A percentile compares a stretch with the other conserved stretches of the same genome.
phyloP scores from a whole-genome alignment of 2,329 filamentous ascomycete species.

The Rutstroemia sp. region DNA sequence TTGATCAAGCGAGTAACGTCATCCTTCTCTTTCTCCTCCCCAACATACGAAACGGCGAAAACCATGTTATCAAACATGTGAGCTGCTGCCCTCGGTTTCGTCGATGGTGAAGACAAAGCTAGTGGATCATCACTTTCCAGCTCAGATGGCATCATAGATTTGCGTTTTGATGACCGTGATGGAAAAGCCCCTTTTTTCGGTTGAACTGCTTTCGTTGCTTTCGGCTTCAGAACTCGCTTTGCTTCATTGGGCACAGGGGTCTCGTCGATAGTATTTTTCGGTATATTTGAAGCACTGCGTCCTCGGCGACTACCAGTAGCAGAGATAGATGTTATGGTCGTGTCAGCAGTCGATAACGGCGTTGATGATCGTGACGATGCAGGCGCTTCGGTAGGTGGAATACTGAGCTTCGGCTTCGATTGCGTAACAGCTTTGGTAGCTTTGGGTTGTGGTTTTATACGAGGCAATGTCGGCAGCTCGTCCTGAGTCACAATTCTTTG shows the following conservation, averaged over 20 bases:
- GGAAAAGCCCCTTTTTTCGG: conserved; percentile 1
- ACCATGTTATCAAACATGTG: conserved; percentile 70
- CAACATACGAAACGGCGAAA: conserved; percentile 72
- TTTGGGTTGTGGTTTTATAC: neutral
- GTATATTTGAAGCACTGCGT: neutral
- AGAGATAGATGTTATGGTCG: neutral
- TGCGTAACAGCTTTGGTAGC: no score
- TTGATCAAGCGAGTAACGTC: conserved; percentile 55
- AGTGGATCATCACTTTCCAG: conserved; percentile 23
- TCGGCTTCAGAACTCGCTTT: neutral
- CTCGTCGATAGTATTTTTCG: neutral
- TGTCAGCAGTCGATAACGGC: neutral
- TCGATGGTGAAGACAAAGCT: conserved; percentile 7
- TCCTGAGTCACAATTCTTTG: neutral
- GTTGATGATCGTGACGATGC: neutral
- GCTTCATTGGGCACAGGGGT: conserved; percentile 2
- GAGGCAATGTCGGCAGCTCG: neutral
- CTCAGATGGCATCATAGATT: conserved; percentile 10
- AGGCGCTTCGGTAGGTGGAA: neutral
- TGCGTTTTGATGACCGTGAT: conserved; percentile 17
- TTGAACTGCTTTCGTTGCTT: neutral
- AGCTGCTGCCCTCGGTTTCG: neutral
- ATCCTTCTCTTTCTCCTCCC: conserved; percentile 47
- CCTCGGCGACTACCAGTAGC: neutral
- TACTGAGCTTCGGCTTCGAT: no score